Conservation (phyloP, 192 early-diverging fungal species). For the Ambispora gerdemannii region DNA sequence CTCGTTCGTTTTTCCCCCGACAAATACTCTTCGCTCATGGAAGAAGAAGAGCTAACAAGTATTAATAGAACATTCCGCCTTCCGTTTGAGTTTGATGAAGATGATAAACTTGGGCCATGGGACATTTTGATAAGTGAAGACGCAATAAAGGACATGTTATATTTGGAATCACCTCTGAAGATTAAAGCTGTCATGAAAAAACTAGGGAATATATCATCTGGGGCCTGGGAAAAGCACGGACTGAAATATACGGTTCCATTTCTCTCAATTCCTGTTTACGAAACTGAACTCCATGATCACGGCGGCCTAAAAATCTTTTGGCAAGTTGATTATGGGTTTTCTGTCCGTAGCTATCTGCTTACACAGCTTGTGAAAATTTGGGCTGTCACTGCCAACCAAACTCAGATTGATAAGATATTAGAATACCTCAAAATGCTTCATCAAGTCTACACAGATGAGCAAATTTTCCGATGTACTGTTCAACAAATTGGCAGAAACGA, state of each 20-base stretch:
- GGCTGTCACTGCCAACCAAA: slow-evolving; percentile 6
- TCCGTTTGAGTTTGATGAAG: slow-evolving; percentile 24
- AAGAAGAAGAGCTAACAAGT: background rate
- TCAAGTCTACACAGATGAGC: slow-evolving; percentile 3
- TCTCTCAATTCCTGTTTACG: background rate
- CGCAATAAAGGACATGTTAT: no score
- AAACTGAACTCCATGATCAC: slow-evolving; percentile 2
- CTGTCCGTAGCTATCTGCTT: background rate
- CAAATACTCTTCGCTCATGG: no score
- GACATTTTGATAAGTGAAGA: slow-evolving; percentile 23
- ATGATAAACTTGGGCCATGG: slow-evolving; percentile 18
- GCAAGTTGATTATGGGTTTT: no score
- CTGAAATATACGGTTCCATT: background rate
- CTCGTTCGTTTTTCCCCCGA: background rate
- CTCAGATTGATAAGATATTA: slow-evolving; percentile 9
- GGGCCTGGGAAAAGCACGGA: slow-evolving; percentile 5
- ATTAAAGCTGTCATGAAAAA: slow-evolving; percentile 8
- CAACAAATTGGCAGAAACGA: background rate
- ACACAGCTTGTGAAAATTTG: slow-evolving; percentile 17
- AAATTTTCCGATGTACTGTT: background rate
- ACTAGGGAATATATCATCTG: slow-evolving; percentile 12
- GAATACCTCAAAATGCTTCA: slow-evolving; percentile 16
- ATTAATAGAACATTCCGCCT: background rate
- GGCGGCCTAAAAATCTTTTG: slow-evolving; percentile 4
- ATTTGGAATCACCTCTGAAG: background rate